A percentile compares a stretch with the other conserved stretches of the same genome.
These are phyloP conservation scores for Salix dunnii DNA, from an alignment of 345 rosid genomes.

Conservation along the genomic window DNA sequence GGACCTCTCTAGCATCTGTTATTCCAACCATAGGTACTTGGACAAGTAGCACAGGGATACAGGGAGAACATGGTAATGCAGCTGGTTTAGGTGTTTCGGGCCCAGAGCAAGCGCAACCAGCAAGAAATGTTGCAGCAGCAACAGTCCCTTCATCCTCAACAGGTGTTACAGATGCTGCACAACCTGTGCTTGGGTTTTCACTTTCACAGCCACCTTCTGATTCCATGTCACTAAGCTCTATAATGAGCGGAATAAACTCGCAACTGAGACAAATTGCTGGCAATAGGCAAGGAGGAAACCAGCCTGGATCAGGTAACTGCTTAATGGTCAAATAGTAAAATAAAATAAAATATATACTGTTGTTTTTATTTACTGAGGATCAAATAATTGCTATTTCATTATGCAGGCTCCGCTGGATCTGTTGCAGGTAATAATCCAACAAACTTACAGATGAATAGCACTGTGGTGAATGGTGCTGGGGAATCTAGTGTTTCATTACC, in stretches of 20 bases:
- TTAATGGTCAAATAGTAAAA: not conserved
- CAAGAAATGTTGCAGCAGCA: slow-evolving; percentile 46
- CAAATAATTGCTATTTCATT: not conserved
- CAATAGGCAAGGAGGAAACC: slow-evolving; percentile 48
- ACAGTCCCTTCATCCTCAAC: slow-evolving; percentile 43
- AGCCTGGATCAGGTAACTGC: slow-evolving; percentile 40
- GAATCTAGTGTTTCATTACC: slow-evolving; percentile 29
- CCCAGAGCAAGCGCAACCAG: slow-evolving; percentile 35
- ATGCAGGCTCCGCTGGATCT: not conserved
- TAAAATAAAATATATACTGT: not conserved
- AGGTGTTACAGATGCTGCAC: slow-evolving; percentile 27
- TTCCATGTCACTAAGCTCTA: slow-evolving; percentile 35
- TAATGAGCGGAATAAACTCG: slow-evolving; percentile 44
- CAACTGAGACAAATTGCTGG: slow-evolving; percentile 40
- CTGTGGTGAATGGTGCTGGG: slow-evolving; percentile 27
- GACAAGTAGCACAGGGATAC: slow-evolving; percentile 43
- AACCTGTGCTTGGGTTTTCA: slow-evolving; percentile 34
- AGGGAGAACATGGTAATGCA: slow-evolving; percentile 44
- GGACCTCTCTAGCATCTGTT: slow-evolving; percentile 49
- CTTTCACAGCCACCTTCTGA: slow-evolving; percentile 32
- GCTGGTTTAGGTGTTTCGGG: slow-evolving; percentile 37
- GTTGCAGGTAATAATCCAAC: not conserved
- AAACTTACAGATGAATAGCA: not conserved
- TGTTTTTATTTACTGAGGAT: not conserved
- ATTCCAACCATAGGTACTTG: slow-evolving; percentile 53